Evolutionary conservation across 345 rosid genomes (phyloP).

Genomic region (Brassica carinata): DNA sequence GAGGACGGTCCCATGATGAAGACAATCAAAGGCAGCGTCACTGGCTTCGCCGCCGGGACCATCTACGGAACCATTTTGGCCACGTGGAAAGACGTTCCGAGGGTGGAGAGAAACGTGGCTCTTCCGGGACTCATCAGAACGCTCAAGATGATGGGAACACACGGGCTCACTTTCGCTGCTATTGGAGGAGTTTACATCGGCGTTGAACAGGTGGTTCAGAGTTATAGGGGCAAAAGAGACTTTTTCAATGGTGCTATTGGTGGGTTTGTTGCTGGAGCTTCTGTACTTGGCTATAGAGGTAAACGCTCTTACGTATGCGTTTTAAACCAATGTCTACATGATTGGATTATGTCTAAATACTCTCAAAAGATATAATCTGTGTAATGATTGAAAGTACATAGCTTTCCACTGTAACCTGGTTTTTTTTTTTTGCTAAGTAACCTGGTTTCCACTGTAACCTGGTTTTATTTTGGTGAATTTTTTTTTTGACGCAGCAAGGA

Average conservation of each 20-base stretch:
- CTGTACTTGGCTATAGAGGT: conserved; percentile 80
- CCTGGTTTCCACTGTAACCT: not conserved
- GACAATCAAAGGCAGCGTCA: conserved; percentile 70
- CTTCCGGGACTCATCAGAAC: conserved; percentile 85
- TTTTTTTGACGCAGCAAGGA: conserved; percentile 56
- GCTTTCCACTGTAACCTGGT: too few relatives aligned
- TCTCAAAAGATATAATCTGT: too few relatives aligned
- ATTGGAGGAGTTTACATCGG: conserved; percentile 88
- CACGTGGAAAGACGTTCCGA: conserved; percentile 88
- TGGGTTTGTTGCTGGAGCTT: conserved; percentile 86
- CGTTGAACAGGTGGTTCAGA: conserved; percentile 77
- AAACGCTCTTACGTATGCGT: not conserved
- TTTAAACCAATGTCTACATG: not conserved
- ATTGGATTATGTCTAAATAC: too few relatives aligned
- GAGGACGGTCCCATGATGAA: conserved; percentile 65
- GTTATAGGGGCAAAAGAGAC: conserved; percentile 71
- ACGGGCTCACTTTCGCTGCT: conserved; percentile 85
- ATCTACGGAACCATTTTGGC: conserved; percentile 73
- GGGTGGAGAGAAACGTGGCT: conserved; percentile 82
- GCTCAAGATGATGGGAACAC: conserved; percentile 81
- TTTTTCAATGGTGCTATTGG: conserved; percentile 84
- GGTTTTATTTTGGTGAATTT: not conserved
- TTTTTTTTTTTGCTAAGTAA: too few relatives aligned
- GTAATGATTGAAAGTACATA: too few relatives aligned
- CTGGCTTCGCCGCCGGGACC: conserved; percentile 71